These are phyloP conservation scores for Colletotrichum ledebouriae DNA, from an alignment of 2,329 filamentous ascomycete species.

Conservation along the genomic window DNA sequence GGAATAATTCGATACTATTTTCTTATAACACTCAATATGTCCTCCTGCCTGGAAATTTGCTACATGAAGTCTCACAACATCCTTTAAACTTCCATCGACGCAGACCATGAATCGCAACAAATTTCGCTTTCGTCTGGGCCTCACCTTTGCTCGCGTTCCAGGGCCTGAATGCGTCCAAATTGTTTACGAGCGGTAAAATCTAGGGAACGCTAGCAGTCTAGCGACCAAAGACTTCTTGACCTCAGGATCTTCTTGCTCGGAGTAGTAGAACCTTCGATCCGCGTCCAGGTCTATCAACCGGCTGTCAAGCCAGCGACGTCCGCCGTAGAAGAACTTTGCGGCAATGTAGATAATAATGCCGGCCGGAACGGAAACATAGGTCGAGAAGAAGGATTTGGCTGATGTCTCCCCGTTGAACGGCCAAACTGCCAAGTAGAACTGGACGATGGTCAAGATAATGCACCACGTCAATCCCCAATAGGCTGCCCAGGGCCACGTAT, in stretches of 20 bases:
- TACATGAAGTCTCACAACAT: too few species aligned
- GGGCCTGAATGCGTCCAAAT: too few species aligned
- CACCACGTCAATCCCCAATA: constrained; percentile 60
- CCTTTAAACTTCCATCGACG: too few species aligned
- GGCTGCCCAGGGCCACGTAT: constrained; percentile 58
- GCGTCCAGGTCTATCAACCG: constrained; percentile 53
- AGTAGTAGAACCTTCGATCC: constrained; percentile 43
- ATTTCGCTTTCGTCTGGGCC: too few species aligned
- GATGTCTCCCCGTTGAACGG: constrained; percentile 51
- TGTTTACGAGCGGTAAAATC: background rate
- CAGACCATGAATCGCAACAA: too few species aligned
- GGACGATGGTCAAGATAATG: constrained; percentile 57
- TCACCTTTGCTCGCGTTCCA: too few species aligned
- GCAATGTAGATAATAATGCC: constrained; percentile 58
- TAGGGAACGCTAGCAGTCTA: background rate
- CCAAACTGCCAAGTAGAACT: constrained; percentile 63
- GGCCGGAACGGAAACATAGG: constrained; percentile 58
- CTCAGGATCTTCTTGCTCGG: background rate
- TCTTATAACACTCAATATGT: too few species aligned
- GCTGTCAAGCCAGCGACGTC: constrained; percentile 50
- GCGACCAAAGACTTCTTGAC: background rate
- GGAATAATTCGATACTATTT: too few species aligned
- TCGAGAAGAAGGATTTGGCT: constrained; percentile 61
- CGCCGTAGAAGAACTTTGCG: constrained; percentile 55
- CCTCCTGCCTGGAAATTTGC: too few species aligned